phyloP scores from a whole-genome alignment of 1,284 basidiomycete species.

The Ganoderma sinense region DNA sequence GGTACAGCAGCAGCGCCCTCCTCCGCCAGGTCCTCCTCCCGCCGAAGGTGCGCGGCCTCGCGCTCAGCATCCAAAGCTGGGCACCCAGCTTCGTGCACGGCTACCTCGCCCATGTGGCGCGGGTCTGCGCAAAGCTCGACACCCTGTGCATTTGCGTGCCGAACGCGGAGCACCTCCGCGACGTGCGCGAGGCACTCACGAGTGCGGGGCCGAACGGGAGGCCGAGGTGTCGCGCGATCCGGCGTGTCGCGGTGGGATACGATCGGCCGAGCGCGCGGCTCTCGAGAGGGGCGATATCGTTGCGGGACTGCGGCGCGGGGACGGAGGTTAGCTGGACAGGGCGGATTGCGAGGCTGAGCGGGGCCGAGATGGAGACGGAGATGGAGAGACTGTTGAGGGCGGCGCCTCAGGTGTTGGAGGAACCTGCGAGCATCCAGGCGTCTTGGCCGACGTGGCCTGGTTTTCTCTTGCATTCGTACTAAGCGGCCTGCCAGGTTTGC shows the following conservation, averaged over 20 bases:
- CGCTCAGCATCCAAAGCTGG: not conserved
- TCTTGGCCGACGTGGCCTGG: not conserved
- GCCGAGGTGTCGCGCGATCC: not conserved
- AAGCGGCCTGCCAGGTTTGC: not conserved
- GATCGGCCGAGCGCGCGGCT: not conserved
- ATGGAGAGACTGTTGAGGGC: slow-evolving; percentile 1
- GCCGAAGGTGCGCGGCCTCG: not conserved
- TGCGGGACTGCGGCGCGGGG: not conserved
- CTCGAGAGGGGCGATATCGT: not conserved
- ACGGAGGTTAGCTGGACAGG: not conserved
- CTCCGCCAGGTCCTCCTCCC: not conserved
- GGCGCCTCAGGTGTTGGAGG: not conserved
- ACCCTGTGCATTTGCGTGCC: slow-evolving; percentile 1
- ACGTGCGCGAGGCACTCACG: not conserved
- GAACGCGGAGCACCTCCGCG: not conserved
- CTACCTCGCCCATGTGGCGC: not conserved
- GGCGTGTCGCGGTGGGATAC: not conserved
- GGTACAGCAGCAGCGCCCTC: not conserved
- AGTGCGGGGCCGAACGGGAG: not conserved
- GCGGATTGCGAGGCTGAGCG: not conserved
- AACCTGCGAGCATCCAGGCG: not conserved
- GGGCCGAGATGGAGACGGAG: not conserved
- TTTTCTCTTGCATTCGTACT: not conserved
- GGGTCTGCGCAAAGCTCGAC: not conserved
- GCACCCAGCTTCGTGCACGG: not conserved